Percentiles rank a stretch among this genome's conserved stretches.
Evolutionary conservation across 2,329 filamentous ascomycete genomes (phyloP).

Genomic region (Scolecobasidium constrictum): DNA sequence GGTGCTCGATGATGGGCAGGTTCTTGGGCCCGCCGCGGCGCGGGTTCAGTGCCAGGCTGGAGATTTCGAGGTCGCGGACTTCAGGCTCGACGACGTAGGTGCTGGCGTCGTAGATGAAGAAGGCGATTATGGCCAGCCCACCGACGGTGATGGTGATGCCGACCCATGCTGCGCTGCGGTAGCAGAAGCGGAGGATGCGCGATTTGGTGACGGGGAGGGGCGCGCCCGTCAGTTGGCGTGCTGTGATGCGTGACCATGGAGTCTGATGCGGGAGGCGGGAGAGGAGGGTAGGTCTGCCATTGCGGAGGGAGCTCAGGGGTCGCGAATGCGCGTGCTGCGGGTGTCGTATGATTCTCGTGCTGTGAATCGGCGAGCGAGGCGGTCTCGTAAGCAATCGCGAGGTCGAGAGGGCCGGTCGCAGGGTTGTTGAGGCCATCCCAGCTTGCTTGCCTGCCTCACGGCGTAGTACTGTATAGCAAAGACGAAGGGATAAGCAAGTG

Average conservation of each 20-base stretch:
- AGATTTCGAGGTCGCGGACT: constrained; percentile 68
- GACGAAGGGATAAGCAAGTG: no score
- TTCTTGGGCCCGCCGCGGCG: constrained; percentile 86
- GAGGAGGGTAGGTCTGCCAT: not conserved
- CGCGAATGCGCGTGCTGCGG: no score
- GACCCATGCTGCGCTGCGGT: constrained; percentile 58
- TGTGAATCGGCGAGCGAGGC: no score
- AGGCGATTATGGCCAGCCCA: constrained; percentile 59
- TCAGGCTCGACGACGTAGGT: constrained; percentile 70
- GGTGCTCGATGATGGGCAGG: constrained; percentile 75
- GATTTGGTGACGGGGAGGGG: not conserved
- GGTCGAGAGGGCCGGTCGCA: no score
- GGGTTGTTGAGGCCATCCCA: no score
- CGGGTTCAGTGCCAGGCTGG: constrained; percentile 70
- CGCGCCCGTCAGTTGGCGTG: not conserved
- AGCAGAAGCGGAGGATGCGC: constrained; percentile 41
- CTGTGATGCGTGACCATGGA: no score
- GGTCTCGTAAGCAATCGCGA: no score
- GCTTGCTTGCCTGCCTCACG: no score
- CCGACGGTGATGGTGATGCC: constrained; percentile 67
- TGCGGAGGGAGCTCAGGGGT: no score
- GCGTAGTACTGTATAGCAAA: no score
- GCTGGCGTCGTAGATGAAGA: constrained; percentile 88
- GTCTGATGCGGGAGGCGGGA: not conserved
- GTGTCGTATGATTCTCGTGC: no score